Evolutionary conservation across 169 alveolate genomes (phyloP).

Genomic region (Cryptosporidium viatorum): DNA sequence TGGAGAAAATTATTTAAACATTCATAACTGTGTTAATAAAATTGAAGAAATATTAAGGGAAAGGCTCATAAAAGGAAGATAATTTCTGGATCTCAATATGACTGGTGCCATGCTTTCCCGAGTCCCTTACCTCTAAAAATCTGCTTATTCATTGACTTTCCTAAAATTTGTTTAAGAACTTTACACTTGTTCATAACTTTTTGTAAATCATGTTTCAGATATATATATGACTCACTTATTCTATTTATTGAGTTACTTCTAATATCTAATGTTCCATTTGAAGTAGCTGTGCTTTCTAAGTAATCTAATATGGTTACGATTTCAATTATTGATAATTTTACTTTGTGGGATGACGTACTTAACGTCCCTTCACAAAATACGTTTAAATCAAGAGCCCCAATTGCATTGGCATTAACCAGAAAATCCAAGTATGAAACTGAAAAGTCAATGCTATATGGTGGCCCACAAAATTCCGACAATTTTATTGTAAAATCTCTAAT

Average conservation of each 20-base stretch:
- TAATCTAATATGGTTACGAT: conserved; percentile 52
- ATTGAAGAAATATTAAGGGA: conserved; percentile 36
- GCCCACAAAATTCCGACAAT: conserved; percentile 78
- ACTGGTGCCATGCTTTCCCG: conserved; percentile 56
- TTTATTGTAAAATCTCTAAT: conserved; percentile 79
- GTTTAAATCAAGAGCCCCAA: conserved; percentile 48
- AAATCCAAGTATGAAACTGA: conserved; percentile 49
- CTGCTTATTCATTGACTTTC: conserved; percentile 31
- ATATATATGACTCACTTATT: conserved; percentile 1
- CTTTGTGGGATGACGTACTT: conserved; percentile 16
- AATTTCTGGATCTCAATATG: background rate
- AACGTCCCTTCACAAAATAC: conserved; percentile 47
- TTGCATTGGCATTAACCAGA: conserved; percentile 38
- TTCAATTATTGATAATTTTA: conserved; percentile 39
- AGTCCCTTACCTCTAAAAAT: conserved; percentile 58
- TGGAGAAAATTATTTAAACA: conserved; percentile 13
- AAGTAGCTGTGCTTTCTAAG: conserved; percentile 20
- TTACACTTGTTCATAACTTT: conserved; percentile 33
- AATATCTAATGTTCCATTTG: background rate
- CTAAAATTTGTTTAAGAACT: conserved; percentile 39
- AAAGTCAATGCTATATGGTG: conserved; percentile 79
- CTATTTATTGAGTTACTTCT: background rate
- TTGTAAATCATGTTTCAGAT: conserved; percentile 24
- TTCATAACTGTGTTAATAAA: conserved; percentile 55
- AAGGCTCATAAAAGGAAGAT: background rate